phyloP scores from a whole-genome alignment of 768 basidiomycete genomes.

The Phanerochaete carnosa region DNA sequence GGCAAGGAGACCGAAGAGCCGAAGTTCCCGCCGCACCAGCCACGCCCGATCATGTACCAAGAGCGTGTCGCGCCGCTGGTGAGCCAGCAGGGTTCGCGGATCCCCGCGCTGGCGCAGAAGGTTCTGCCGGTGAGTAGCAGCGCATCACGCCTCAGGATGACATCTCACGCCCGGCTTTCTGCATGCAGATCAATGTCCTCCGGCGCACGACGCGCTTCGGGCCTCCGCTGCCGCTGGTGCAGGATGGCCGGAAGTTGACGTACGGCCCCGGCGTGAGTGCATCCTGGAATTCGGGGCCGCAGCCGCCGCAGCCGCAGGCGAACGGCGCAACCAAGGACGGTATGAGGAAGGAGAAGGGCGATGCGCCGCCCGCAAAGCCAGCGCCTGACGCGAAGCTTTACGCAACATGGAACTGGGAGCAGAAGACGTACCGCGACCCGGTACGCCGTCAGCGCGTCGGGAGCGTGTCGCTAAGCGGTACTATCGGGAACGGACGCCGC shows the following conservation, averaged over 20 bases:
- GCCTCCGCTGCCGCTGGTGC: slow-evolving; percentile 63
- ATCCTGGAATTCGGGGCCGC: slow-evolving; percentile 41
- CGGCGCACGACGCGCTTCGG: slow-evolving; percentile 58
- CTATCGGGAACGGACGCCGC: slow-evolving; percentile 8
- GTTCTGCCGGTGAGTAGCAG: slow-evolving; percentile 58
- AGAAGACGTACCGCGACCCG: slow-evolving; percentile 38
- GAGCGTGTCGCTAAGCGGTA: slow-evolving; percentile 15
- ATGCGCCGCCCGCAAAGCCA: slow-evolving; percentile 28
- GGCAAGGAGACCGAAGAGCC: slow-evolving; percentile 56
- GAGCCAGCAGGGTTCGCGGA: slow-evolving; percentile 58
- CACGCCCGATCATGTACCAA: slow-evolving; percentile 38
- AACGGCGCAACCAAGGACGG: slow-evolving; percentile 22
- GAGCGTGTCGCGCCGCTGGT: slow-evolving; percentile 61
- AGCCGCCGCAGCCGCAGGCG: slow-evolving; percentile 4
- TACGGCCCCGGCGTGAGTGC: slow-evolving; percentile 40
- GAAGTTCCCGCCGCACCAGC: slow-evolving; percentile 31
- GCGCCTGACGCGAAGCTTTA: slow-evolving; percentile 48
- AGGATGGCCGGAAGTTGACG: slow-evolving; percentile 38
- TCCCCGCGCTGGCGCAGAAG: slow-evolving; percentile 64
- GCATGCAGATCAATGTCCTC: slow-evolving; percentile 45
- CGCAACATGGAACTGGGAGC: slow-evolving; percentile 49
- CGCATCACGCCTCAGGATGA: neutral
- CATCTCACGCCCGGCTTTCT: neutral
- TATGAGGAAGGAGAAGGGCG: slow-evolving; percentile 18
- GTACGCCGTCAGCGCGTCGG: slow-evolving; percentile 30